Evolutionary conservation across 305 asterid genomes (phyloP).

Genomic region (Fraxinus dipetala): DNA sequence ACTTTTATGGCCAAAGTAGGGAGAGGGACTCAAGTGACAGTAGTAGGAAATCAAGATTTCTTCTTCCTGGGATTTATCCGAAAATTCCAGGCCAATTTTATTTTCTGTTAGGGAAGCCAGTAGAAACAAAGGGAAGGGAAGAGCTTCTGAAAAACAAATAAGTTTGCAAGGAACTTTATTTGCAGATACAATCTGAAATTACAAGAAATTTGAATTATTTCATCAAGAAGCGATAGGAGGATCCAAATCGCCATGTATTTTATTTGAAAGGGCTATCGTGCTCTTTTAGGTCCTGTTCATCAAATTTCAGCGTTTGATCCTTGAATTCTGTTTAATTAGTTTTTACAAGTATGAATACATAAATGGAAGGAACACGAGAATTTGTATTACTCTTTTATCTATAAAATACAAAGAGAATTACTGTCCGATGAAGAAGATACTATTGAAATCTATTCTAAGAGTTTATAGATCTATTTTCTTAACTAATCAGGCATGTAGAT

Average conservation of each 20-base stretch:
- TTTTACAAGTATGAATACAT: background rate
- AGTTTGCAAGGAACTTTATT: conserved; percentile 30
- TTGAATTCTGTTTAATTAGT: conserved; percentile 15
- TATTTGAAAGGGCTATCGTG: conserved; percentile 32
- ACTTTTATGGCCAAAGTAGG: conserved; percentile 9
- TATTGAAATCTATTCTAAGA: background rate
- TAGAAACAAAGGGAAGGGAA: conserved; percentile 38
- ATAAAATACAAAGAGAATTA: background rate
- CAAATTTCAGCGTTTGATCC: conserved; percentile 46
- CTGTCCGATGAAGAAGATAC: background rate
- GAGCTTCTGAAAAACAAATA: conserved; percentile 32
- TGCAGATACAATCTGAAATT: conserved; percentile 37
- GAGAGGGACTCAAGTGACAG: conserved; percentile 21
- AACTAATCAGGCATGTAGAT: background rate
- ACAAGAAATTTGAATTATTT: conserved; percentile 37
- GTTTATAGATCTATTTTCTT: background rate
- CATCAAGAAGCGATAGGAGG: conserved; percentile 46
- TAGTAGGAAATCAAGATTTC: conserved; percentile 29
- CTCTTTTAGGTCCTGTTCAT: conserved; percentile 23
- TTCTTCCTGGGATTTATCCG: conserved; percentile 31
- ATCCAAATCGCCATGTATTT: conserved; percentile 38
- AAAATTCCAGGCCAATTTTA: conserved; percentile 50
- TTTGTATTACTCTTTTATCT: background rate
- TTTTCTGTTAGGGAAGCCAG: conserved; percentile 45
- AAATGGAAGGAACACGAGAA: background rate